phyloP scores from a whole-genome alignment of 2,329 filamentous ascomycete genomes.

The Colletotrichum kahawae region DNA sequence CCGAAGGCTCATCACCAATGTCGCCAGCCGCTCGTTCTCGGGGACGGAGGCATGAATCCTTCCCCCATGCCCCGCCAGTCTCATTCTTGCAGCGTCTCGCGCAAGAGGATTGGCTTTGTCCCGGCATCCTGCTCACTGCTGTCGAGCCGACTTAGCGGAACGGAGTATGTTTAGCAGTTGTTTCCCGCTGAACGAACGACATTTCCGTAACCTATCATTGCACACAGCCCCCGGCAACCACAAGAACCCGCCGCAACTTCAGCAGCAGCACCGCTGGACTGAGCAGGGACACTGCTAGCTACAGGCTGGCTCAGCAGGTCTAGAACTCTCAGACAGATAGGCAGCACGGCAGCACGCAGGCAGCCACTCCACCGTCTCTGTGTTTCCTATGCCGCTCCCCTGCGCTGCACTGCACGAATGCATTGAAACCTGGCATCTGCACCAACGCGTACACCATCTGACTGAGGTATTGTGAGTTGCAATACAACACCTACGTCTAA shows the following conservation, averaged over 20 bases:
- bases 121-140: neutral
- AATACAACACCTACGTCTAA: neutral
- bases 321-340: neutral
- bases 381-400: neutral
- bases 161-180: neutral
- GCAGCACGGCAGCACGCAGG: neutral
- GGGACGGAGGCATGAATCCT: neutral
- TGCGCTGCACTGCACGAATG: neutral
- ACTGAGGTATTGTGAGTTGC: neutral
- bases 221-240: neutral
- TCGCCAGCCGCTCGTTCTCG: neutral
- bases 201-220: neutral
- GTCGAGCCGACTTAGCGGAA: neutral
- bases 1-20: neutral
- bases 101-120: neutral
- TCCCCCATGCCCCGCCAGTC: neutral
- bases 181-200: neutral
- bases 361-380: neutral
- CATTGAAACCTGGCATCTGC: slow-evolving; percentile 14
- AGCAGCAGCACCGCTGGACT: neutral
- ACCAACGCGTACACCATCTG: neutral
- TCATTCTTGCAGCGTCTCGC: slow-evolving; percentile 8
- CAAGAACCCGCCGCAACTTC: neutral
- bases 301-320: neutral
- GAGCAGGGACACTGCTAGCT: slow-evolving; percentile 7